These are phyloP conservation scores for Apiotrichum akiyoshidainum DNA, from an alignment of 1,284 basidiomycete genomes.

Conservation along the genomic window DNA sequence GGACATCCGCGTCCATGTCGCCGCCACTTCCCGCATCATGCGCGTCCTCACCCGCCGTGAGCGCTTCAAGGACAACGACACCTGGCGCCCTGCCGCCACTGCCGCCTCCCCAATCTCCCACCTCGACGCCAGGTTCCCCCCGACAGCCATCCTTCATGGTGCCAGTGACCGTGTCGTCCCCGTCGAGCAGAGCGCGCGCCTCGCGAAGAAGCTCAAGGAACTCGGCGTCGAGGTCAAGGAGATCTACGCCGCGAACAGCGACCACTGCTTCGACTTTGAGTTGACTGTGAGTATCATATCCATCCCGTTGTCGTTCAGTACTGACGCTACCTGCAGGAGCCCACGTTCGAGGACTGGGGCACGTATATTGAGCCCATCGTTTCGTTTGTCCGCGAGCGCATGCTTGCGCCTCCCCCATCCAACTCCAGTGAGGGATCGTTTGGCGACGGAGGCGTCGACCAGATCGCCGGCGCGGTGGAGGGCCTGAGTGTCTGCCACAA, in stretches of 20 bases:
- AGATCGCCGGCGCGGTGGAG: neutral
- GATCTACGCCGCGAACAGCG: slow-evolving; percentile 19
- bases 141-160: slow-evolving; percentile 32
- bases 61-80: neutral
- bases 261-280: slow-evolving; percentile 29
- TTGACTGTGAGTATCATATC: slow-evolving; percentile 24
- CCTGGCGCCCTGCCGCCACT: slow-evolving; percentile 1
- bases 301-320: neutral
- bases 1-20: slow-evolving; percentile 11
- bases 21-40: slow-evolving; percentile 6
- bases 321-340: neutral
- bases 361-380: slow-evolving; percentile 1
- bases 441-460: neutral
- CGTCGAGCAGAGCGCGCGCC: slow-evolving; percentile 19
- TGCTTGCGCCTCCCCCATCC: neutral
- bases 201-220: slow-evolving; percentile 21
- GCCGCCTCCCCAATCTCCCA: neutral
- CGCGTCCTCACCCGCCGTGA: slow-evolving; percentile 5
- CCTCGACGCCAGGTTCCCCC: slow-evolving; percentile 20
- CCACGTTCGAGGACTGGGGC: neutral
- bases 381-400: neutral
- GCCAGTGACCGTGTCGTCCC: slow-evolving; percentile 23
- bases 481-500: neutral
- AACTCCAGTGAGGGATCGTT: neutral
- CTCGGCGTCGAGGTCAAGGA: slow-evolving; percentile 19